phyloP scores from a whole-genome alignment of 257 asterid species.

The Primulina huaijiensis region DNA sequence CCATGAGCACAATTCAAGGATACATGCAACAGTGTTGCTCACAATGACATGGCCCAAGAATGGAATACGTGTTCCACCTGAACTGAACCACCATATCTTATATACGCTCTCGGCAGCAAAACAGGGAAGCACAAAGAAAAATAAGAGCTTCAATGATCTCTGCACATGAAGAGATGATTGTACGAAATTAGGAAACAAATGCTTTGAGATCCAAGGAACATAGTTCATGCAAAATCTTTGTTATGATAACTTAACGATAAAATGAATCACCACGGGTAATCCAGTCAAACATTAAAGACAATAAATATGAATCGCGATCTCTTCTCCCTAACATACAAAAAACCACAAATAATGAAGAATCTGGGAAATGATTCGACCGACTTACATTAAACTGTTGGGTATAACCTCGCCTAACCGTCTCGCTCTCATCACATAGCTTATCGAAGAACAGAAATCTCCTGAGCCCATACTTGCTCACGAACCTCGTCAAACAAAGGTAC shows the following conservation, averaged over 20 bases:
- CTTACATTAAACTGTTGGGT: conserved; percentile 69
- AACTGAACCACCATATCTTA: conserved; percentile 89
- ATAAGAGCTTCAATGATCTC: conserved; percentile 76
- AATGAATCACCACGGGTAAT: too few species aligned
- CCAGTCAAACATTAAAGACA: background rate
- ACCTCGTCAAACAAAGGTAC: conserved; percentile 63
- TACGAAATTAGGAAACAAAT: background rate
- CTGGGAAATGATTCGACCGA: background rate
- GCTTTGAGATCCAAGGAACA: background rate
- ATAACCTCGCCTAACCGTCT: conserved; percentile 70
- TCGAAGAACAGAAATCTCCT: conserved; percentile 80
- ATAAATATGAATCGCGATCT: background rate
- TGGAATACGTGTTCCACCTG: conserved; percentile 80
- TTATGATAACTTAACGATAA: too few species aligned
- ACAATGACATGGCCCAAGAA: conserved; percentile 69
- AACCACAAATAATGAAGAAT: too few species aligned
- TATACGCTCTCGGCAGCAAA: conserved; percentile 72
- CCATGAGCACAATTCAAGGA: conserved; percentile 88
- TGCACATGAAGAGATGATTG: conserved; percentile 32
- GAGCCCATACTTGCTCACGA: conserved; percentile 61
- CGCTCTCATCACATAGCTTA: conserved; percentile 82
- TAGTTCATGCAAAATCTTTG: background rate
- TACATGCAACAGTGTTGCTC: conserved; percentile 80
- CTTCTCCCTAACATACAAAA: background rate
- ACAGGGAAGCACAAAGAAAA: conserved; percentile 81